Conservation (phyloP, 176 grass and related monocot species). For the Coix lacrymajobi region DNA sequence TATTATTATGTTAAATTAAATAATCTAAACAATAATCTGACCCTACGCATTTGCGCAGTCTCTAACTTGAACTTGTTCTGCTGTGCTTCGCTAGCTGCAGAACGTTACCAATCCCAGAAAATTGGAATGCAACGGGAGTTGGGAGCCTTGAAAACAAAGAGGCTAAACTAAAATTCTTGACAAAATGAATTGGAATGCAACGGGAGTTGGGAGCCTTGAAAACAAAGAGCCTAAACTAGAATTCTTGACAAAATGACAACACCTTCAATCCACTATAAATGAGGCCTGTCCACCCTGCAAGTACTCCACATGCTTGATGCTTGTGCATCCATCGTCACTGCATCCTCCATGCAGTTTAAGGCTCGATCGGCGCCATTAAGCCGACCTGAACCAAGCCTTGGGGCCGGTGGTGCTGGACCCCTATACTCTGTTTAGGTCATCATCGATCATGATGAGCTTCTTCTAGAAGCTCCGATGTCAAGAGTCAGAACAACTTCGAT, state of each 20-base stretch:
- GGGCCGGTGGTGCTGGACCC: not conserved
- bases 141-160: too few relatives aligned
- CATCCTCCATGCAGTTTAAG: slow-evolving; percentile 1
- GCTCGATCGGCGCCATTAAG: slow-evolving; percentile 1
- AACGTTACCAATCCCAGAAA: not conserved
- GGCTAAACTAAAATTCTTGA: not conserved
- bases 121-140: not conserved
- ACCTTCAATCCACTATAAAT: not conserved
- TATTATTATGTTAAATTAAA: too few relatives aligned
- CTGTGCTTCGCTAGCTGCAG: too few relatives aligned
- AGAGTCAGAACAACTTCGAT: too few relatives aligned
- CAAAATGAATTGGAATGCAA: too few relatives aligned
- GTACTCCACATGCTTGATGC: not conserved
- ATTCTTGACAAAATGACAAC: not conserved
- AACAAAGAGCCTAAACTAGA: not conserved
- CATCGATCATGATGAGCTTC: not conserved
- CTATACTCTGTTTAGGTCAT: not conserved
- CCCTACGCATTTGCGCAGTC: too few relatives aligned
- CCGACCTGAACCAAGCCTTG: not conserved
- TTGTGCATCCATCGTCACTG: not conserved
- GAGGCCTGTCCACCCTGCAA: not conserved
- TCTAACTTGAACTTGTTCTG: too few relatives aligned
- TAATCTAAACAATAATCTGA: too few relatives aligned
- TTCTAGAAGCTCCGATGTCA: slow-evolving; percentile 5
- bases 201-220: not conserved